A percentile compares a stretch with the other conserved stretches of the same genome.
Conservation (phyloP, 345 rosid genomes). For the Carallia pectinifolia region DNA sequence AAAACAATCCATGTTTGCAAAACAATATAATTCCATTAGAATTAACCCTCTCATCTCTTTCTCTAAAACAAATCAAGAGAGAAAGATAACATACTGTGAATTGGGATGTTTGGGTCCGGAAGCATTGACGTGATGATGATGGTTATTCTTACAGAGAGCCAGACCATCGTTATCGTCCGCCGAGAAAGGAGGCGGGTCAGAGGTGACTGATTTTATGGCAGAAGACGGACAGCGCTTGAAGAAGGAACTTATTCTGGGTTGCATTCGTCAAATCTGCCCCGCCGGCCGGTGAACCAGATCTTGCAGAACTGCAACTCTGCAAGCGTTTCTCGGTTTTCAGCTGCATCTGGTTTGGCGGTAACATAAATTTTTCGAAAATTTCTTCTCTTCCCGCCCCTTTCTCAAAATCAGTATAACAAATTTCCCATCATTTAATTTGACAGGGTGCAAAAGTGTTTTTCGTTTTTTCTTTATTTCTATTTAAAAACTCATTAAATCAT, state of each 20-base stretch:
- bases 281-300: no score
- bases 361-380: no score
- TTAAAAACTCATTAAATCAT: no score
- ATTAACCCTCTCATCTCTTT: neutral
- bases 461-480: no score
- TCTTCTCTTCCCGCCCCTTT: no score
- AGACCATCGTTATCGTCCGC: constrained; percentile 37
- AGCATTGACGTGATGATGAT: constrained; percentile 39
- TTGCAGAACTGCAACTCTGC: no score
- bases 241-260: constrained; percentile 73
- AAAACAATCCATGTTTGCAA: no score
- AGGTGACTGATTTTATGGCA: neutral
- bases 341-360: no score
- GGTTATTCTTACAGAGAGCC: constrained; percentile 40
- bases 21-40: neutral
- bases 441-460: no score
- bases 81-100: constrained; percentile 8
- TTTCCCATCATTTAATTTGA: no score
- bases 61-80: neutral
- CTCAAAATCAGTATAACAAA: no score
- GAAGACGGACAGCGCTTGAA: constrained; percentile 50
- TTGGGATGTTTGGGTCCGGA: constrained; percentile 50
- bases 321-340: no score
- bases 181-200: constrained; percentile 10
- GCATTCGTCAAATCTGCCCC: constrained; percentile 33